Evolutionary conservation across 257 asterid species (phyloP).

Genomic region (Solanum piurae): DNA sequence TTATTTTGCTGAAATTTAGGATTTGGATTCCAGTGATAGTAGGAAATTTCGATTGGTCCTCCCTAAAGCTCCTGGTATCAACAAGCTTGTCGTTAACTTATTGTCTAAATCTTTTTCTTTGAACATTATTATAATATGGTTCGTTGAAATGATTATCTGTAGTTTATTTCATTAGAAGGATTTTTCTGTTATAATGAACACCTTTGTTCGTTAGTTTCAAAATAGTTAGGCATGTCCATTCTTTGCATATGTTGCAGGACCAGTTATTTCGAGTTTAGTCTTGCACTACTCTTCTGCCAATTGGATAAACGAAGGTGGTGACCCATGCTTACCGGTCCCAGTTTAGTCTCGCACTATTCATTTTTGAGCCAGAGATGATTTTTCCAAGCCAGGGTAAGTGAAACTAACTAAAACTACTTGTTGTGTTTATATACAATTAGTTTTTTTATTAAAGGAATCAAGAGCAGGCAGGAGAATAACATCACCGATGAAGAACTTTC

Average conservation of each 20-base stretch:
- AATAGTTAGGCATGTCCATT: background rate
- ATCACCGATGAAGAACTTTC: slow-evolving; percentile 59
- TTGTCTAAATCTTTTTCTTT: background rate
- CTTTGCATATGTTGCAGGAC: slow-evolving; percentile 39
- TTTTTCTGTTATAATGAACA: background rate
- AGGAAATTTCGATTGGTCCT: too few species aligned
- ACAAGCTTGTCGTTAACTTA: too few species aligned
- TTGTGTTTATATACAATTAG: background rate
- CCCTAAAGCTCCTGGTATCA: too few species aligned
- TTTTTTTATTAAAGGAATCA: slow-evolving; percentile 43
- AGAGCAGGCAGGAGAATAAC: slow-evolving; percentile 53
- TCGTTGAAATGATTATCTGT: background rate
- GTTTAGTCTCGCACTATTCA: too few species aligned
- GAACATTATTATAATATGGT: background rate
- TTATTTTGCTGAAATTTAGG: too few species aligned
- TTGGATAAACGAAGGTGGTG: slow-evolving; percentile 43
- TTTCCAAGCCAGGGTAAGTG: too few species aligned
- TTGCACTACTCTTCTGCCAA: slow-evolving; percentile 32
- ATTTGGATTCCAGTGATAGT: too few species aligned
- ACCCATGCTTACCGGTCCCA: slow-evolving; percentile 57
- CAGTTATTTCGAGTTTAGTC: slow-evolving; percentile 38
- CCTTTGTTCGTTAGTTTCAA: background rate
- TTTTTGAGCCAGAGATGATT: too few species aligned
- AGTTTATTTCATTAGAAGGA: background rate
- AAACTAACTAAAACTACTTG: too few species aligned